Conservation (phyloP, 129 eudicot genomes). For the Lonicera japonica region DNA sequence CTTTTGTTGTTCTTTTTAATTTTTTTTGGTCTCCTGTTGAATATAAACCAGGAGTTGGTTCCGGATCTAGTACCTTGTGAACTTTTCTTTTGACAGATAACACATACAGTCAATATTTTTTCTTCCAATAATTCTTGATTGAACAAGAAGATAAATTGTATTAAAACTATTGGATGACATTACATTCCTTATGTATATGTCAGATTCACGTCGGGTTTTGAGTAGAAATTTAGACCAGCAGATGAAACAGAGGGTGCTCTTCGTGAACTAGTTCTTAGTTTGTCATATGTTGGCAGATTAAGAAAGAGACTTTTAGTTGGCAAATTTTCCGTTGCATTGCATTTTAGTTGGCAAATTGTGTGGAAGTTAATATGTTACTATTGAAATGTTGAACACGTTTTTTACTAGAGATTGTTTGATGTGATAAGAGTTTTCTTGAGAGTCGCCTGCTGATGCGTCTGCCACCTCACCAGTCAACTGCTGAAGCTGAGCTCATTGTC, state of each 20-base stretch:
- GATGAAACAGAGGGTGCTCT: neutral
- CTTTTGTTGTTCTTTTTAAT: neutral
- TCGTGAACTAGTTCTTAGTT: neutral
- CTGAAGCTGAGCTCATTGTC: conserved; percentile 98
- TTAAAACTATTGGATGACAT: neutral
- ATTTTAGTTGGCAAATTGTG: neutral
- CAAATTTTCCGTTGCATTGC: neutral
- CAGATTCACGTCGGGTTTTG: neutral
- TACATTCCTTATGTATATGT: no score
- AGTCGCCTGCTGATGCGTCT: conserved; percentile 92
- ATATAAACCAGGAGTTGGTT: neutral
- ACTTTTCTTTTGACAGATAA: no score
- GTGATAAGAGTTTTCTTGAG: conserved; percentile 85
- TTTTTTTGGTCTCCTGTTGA: conserved; percentile 7
- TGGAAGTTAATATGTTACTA: neutral
- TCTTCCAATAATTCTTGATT: no score
- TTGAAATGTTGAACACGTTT: neutral
- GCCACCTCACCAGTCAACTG: conserved; percentile 96
- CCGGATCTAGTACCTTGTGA: neutral
- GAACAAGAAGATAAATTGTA: no score
- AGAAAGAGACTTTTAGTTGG: neutral
- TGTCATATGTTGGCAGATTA: neutral
- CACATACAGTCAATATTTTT: no score
- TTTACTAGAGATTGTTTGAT: conserved; percentile 1
- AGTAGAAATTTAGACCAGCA: neutral